Conservation (phyloP, 257 asterid genomes). For the Scutellaria galericulata region DNA sequence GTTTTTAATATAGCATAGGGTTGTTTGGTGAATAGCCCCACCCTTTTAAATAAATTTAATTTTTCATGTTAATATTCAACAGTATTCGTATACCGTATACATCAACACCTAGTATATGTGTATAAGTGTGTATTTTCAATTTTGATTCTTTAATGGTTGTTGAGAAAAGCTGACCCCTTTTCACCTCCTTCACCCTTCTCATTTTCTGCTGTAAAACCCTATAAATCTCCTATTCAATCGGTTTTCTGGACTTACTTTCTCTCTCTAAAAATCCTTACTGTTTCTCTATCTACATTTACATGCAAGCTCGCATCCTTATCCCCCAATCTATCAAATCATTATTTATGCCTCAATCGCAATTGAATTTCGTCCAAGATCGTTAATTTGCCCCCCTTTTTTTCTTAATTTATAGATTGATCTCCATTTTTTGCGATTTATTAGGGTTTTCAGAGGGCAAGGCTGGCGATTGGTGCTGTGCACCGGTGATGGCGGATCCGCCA, state of each 20-base stretch:
- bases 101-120: background rate
- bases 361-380: slow-evolving; percentile 35
- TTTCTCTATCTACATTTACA: slow-evolving; percentile 24
- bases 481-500: slow-evolving; percentile 95
- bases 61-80: too few species aligned
- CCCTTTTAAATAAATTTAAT: too few species aligned
- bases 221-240: slow-evolving; percentile 34
- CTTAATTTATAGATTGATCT: slow-evolving; percentile 15
- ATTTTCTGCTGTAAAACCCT: slow-evolving; percentile 51
- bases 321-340: slow-evolving; percentile 19
- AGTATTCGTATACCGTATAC: background rate
- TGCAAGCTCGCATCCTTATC: slow-evolving; percentile 1
- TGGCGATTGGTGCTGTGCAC: slow-evolving; percentile 58
- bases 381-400: background rate
- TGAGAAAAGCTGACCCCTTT: slow-evolving; percentile 3
- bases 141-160: background rate
- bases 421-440: slow-evolving; percentile 5
- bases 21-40: too few species aligned
- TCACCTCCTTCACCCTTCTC: slow-evolving; percentile 20
- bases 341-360: slow-evolving; percentile 24
- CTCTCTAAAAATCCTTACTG: background rate
- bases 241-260: slow-evolving; percentile 9
- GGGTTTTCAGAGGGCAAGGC: slow-evolving; percentile 54
- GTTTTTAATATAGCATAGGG: too few species aligned
- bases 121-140: too few species aligned